phyloP scores from a whole-genome alignment of 2,329 filamentous ascomycete genomes.

The Ophiostoma himal-ulmi region DNA sequence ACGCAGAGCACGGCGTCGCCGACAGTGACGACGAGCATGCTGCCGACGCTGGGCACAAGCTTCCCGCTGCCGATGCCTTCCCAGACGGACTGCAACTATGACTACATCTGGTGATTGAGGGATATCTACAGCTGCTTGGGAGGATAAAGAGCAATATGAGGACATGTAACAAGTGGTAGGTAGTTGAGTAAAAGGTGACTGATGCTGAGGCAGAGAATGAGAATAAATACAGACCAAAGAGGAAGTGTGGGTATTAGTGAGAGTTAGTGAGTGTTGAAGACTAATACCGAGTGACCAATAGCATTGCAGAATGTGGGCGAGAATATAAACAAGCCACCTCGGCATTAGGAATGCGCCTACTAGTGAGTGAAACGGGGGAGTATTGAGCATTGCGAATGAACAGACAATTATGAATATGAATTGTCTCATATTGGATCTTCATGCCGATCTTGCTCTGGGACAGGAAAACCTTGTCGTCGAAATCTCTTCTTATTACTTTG shows the following conservation, averaged over 20 bases:
- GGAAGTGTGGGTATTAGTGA: background rate
- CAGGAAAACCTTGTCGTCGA: background rate
- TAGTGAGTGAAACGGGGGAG: background rate
- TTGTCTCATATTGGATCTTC: conserved; percentile 7
- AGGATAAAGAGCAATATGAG: background rate
- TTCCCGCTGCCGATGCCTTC: conserved; percentile 24
- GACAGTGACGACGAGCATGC: conserved; percentile 5
- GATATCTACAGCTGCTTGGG: background rate
- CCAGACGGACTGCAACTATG: conserved; percentile 26
- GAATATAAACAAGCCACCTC: background rate
- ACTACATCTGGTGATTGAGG: conserved; percentile 21
- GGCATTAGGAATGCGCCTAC: no score
- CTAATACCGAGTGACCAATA: background rate
- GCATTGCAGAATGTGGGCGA: background rate
- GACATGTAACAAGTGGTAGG: background rate
- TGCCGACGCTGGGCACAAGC: conserved; percentile 14
- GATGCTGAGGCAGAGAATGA: background rate
- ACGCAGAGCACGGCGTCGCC: background rate
- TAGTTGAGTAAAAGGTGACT: background rate
- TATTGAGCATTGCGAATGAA: background rate
- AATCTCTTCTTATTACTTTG: conserved; percentile 5
- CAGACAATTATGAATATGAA: background rate
- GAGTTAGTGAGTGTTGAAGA: background rate
- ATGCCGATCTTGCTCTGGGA: background rate
- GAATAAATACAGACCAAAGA: background rate